Evolutionary conservation across 768 basidiomycete species (phyloP).

Genomic region (Leccinum incarnatum): DNA sequence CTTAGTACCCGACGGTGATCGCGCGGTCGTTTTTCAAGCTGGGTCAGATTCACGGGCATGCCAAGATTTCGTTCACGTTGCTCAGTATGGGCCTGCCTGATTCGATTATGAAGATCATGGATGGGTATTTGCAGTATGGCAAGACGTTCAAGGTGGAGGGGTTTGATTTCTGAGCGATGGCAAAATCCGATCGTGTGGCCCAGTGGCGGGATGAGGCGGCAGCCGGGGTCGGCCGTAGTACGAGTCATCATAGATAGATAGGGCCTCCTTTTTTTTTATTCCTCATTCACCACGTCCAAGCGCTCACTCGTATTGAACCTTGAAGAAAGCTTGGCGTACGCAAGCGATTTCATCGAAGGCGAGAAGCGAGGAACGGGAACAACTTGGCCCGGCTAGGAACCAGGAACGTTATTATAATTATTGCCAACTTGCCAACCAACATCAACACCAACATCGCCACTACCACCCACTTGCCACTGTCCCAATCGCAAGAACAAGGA

Average conservation of each 20-base stretch:
- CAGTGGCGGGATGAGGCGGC: constrained; percentile 8
- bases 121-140: constrained; percentile 86
- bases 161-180: constrained; percentile 58
- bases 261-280: background rate
- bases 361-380: too few relatives aligned
- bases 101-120: constrained; percentile 88
- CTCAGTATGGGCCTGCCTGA: constrained; percentile 94
- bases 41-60: constrained; percentile 88
- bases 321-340: background rate
- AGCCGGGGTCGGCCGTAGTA: constrained; percentile 5
- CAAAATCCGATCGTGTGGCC: background rate
- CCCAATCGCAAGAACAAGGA: background rate
- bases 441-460: background rate
- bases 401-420: background rate
- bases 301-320: background rate
- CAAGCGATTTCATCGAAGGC: background rate
- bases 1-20: constrained; percentile 81
- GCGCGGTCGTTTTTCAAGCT: constrained; percentile 91
- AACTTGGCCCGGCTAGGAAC: background rate
- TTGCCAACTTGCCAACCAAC: background rate
- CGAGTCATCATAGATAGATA: background rate
- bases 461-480: background rate
- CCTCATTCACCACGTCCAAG: background rate
- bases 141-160: constrained; percentile 86
- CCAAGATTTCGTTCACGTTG: constrained; percentile 90